Percentiles rank a stretch among this genome's conserved stretches.
These are phyloP conservation scores for Teratosphaeria nubilosa DNA, from an alignment of 2,329 filamentous ascomycete species.

Conservation along the genomic window DNA sequence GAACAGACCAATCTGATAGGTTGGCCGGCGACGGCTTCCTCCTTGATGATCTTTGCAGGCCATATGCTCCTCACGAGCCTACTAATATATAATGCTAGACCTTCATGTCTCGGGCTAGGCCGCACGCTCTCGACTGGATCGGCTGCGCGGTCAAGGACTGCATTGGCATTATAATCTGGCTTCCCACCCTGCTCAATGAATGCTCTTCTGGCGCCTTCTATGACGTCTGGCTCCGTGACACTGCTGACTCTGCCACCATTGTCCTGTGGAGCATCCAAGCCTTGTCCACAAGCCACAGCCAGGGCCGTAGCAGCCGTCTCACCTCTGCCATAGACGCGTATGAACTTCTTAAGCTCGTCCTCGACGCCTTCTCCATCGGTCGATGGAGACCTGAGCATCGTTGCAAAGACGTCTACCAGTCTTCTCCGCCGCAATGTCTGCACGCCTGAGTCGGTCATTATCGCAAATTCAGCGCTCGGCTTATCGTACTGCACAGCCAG, in stretches of 20 bases:
- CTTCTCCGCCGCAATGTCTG: slow-evolving; percentile 75
- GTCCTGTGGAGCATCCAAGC: slow-evolving; percentile 65
- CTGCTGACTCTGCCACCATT: slow-evolving; percentile 53
- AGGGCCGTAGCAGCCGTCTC: slow-evolving; percentile 86
- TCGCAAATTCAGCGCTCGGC: slow-evolving; percentile 69
- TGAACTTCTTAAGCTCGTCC: slow-evolving; percentile 71
- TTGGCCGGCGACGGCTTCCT: slow-evolving; percentile 45
- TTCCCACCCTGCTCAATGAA: slow-evolving; percentile 92
- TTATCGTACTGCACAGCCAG: slow-evolving; percentile 92
- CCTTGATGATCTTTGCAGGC: slow-evolving; percentile 63
- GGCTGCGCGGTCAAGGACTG: slow-evolving; percentile 47
- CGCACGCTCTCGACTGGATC: slow-evolving; percentile 71
- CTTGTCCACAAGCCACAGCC: slow-evolving; percentile 90
- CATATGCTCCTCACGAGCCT: slow-evolving; percentile 83
- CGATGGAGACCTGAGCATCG: slow-evolving; percentile 54
- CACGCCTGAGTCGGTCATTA: slow-evolving; percentile 84
- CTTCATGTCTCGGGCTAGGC: slow-evolving; percentile 81
- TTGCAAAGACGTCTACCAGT: slow-evolving; percentile 84
- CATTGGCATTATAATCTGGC: slow-evolving; percentile 72
- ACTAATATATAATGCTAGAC: slow-evolving; percentile 76
- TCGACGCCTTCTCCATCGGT: slow-evolving; percentile 73
- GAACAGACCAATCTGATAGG: slow-evolving; percentile 56
- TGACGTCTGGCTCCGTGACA: slow-evolving; percentile 70
- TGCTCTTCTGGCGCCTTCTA: slow-evolving; percentile 73
- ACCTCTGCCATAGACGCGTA: slow-evolving; percentile 72